Conservation (phyloP, 306 rosid species). For the Cucumis hystrix region DNA sequence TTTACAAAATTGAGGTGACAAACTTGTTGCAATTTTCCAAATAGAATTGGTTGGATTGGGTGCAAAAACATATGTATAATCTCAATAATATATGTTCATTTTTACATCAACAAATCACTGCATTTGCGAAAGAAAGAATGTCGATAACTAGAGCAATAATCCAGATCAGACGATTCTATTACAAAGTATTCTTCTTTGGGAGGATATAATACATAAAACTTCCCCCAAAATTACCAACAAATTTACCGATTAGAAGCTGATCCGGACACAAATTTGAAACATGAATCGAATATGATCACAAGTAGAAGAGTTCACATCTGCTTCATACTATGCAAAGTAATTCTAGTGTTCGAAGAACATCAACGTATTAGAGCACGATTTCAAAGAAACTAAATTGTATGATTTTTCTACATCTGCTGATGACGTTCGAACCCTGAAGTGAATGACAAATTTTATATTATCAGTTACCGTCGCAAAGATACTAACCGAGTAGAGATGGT, state of each 20-base stretch:
- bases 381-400: neutral
- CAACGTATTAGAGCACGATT: neutral
- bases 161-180: neutral
- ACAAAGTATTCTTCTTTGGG: neutral
- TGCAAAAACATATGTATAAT: neutral
- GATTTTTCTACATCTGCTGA: neutral
- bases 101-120: constrained; percentile 1
- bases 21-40: neutral
- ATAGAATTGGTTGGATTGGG: neutral
- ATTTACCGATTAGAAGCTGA: neutral
- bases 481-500: neutral
- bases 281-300: neutral
- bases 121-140: neutral
- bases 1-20: too few species aligned
- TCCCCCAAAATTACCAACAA: neutral
- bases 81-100: neutral
- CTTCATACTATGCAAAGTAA: neutral
- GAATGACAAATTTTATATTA: neutral
- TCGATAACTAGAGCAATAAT: neutral
- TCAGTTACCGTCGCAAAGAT: neutral
- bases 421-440: neutral
- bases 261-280: neutral
- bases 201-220: constrained; percentile 1
- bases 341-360: neutral
- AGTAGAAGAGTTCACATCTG: neutral